A percentile compares a stretch with the other conserved stretches of the same genome.
Evolutionary conservation across 169 alveolate genomes (phyloP).

Genomic region (Plasmodium gonderi): DNA sequence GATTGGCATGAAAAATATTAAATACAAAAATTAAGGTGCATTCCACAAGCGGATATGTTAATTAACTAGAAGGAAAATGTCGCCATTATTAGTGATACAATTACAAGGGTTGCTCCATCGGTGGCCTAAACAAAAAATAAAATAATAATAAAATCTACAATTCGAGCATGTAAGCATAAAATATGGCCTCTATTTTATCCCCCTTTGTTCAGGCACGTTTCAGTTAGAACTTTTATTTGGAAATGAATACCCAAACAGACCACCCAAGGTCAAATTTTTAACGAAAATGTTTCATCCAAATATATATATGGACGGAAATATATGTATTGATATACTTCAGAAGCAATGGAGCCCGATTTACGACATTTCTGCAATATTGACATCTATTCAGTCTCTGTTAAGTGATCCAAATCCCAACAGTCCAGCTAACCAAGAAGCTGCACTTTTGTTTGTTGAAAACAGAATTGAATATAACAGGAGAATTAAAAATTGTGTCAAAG

Average conservation of each 20-base stretch:
- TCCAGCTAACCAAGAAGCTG: conserved; percentile 98
- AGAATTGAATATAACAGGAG: conserved; percentile 92
- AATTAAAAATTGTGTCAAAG: conserved; percentile 92
- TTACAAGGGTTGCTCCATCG: conserved; percentile 73
- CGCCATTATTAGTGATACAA: conserved; percentile 88
- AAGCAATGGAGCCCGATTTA: conserved; percentile 98
- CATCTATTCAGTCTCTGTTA: conserved; percentile 96
- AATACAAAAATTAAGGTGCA: conserved; percentile 70
- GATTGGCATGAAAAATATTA: background rate
- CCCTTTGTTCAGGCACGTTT: conserved; percentile 90
- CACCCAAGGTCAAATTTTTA: conserved; percentile 91
- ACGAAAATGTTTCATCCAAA: conserved; percentile 93
- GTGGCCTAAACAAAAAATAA: background rate
- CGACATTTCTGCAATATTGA: conserved; percentile 96
- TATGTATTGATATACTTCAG: conserved; percentile 95
- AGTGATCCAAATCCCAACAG: conserved; percentile 97
- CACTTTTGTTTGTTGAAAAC: conserved; percentile 93
- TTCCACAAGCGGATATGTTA: conserved; percentile 88
- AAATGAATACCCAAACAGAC: conserved; percentile 93
- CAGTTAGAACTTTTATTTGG: conserved; percentile 91
- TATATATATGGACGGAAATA: conserved; percentile 95
- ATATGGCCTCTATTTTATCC: conserved; percentile 88
- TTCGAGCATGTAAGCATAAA: background rate
- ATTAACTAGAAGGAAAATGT: conserved; percentile 90
- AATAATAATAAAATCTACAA: background rate